Evolutionary conservation across 1,139 yeast species (phyloP).

Genomic region (Pneumocystis murina): DNA sequence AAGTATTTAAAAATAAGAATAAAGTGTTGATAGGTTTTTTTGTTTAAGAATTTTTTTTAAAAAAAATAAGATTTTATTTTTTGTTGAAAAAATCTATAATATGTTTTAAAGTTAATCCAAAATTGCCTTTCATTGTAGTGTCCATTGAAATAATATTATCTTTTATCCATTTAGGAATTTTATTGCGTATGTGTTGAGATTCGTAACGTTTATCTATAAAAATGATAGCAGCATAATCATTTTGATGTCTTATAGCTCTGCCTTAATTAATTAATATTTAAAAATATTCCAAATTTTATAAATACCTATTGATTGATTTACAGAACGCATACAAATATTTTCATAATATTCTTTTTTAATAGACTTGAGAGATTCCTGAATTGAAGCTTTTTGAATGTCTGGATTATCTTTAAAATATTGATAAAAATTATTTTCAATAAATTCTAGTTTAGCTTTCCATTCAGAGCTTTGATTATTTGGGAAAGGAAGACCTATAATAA

Average conservation of each 20-base stretch:
- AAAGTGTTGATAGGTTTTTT: neutral
- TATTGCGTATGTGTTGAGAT: constrained; percentile 35
- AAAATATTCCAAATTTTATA: neutral
- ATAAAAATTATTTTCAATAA: constrained; percentile 34
- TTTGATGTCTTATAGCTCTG: constrained; percentile 74
- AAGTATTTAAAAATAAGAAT: neutral
- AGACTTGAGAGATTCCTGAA: constrained; percentile 25
- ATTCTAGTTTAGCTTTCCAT: constrained; percentile 54
- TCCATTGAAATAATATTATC: constrained; percentile 16
- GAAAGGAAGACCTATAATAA: constrained; percentile 80
- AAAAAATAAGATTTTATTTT: neutral
- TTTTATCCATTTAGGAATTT: constrained; percentile 68
- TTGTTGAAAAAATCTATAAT: neutral
- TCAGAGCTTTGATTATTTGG: constrained; percentile 82
- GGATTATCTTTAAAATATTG: neutral
- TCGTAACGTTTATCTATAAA: constrained; percentile 54
- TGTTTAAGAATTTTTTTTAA: neutral
- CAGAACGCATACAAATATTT: constrained; percentile 79
- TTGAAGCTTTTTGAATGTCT: constrained; percentile 26
- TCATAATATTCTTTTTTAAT: constrained; percentile 45
- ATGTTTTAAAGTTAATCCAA: neutral
- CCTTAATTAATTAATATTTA: neutral
- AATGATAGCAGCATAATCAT: constrained; percentile 65
- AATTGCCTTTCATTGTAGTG: neutral
- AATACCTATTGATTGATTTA: constrained; percentile 75